Evolutionary conservation across 2,329 filamentous ascomycete species (phyloP).

Genomic region (Purpureocillium lavendulum): DNA sequence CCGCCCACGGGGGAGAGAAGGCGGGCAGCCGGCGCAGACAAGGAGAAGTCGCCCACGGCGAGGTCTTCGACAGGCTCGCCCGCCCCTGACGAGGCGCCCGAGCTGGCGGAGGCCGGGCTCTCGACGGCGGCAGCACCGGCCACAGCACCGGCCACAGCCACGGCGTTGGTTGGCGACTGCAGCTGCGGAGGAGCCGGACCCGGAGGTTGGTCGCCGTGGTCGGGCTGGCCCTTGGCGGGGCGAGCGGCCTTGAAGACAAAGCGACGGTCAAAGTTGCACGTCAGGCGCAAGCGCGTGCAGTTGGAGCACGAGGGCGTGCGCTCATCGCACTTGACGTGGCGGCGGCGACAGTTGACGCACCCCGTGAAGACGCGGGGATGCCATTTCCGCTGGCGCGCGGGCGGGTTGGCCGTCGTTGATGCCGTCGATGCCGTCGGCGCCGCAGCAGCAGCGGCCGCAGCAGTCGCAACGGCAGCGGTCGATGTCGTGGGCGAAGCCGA

Average conservation of each 20-base stretch:
- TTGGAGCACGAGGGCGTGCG: slow-evolving; percentile 25
- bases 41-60: not conserved
- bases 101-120: not conserved
- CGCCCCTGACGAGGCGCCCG: slow-evolving; percentile 1
- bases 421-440: not conserved
- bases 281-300: slow-evolving; percentile 19
- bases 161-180: too few relatives aligned
- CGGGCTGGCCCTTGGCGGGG: slow-evolving; percentile 3
- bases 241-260: slow-evolving; percentile 9
- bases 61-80: not conserved
- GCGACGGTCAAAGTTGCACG: slow-evolving; percentile 9
- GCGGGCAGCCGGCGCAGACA: not conserved
- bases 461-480: too few relatives aligned
- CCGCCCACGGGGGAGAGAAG: not conserved
- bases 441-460: too few relatives aligned
- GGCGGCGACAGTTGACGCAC: slow-evolving; percentile 28
- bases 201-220: not conserved
- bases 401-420: not conserved
- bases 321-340: slow-evolving; percentile 20
- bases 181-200: too few relatives aligned
- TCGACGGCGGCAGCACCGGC: not conserved
- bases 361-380: slow-evolving; percentile 31
- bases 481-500: not conserved
- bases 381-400: slow-evolving; percentile 16
- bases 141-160: too few relatives aligned